Percentiles rank a stretch among this genome's conserved stretches.
Evolutionary conservation across 2,329 filamentous ascomycete species (phyloP).

Genomic region (Curvularia sp.): DNA sequence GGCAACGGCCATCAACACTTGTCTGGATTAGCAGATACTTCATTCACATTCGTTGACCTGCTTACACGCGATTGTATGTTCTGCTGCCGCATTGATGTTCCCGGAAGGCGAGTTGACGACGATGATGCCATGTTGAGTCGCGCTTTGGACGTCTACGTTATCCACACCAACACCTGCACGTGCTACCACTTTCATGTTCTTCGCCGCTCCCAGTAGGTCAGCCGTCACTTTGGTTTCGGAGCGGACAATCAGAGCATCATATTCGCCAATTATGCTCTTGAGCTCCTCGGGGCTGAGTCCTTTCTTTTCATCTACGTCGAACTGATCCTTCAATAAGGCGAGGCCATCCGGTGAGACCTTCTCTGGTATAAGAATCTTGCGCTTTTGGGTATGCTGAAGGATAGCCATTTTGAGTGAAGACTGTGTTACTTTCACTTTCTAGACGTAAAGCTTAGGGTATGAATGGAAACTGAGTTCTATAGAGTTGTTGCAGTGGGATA

Average conservation of each 20-base stretch:
- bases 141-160: slow-evolving; percentile 77
- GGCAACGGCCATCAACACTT: slow-evolving; percentile 73
- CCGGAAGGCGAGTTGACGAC: slow-evolving; percentile 82
- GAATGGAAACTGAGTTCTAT: background rate
- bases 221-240: slow-evolving; percentile 83
- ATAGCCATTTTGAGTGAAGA: slow-evolving; percentile 39
- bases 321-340: slow-evolving; percentile 68
- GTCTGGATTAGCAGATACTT: slow-evolving; percentile 33
- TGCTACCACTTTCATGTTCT: slow-evolving; percentile 77
- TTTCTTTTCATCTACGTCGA: slow-evolving; percentile 73
- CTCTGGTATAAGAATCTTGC: slow-evolving; percentile 75
- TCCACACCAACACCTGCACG: slow-evolving; percentile 81
- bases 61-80: slow-evolving; percentile 71
- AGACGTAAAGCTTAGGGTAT: background rate
- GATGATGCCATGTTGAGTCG: slow-evolving; percentile 75
- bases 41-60: background rate
- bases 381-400: slow-evolving; percentile 37
- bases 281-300: slow-evolving; percentile 69
- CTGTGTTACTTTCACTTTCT: background rate
- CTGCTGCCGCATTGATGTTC: slow-evolving; percentile 81
- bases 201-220: slow-evolving; percentile 68
- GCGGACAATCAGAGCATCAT: slow-evolving; percentile 79
- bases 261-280: slow-evolving; percentile 69
- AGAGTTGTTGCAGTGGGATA: background rate
- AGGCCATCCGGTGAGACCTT: slow-evolving; percentile 82